These are phyloP conservation scores for Cladorrhinum sp. DNA, from an alignment of 2,329 filamentous ascomycete species.

Conservation along the genomic window DNA sequence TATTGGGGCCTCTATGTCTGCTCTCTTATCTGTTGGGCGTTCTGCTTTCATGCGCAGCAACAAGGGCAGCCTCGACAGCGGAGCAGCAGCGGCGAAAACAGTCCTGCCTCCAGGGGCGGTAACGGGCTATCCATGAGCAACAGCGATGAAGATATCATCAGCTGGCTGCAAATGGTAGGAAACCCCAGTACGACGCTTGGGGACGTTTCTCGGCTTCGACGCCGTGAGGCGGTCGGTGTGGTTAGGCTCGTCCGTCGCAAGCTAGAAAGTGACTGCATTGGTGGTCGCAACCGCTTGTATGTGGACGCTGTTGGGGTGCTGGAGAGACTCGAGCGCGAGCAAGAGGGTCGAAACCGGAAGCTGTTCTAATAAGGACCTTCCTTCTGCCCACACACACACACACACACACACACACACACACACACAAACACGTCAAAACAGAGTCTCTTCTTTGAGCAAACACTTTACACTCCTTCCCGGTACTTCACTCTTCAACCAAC, in stretches of 20 bases:
- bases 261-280: slow-evolving; percentile 49
- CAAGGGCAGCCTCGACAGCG: slow-evolving; percentile 24
- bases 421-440: neutral
- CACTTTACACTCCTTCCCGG: neutral
- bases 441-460: too few species aligned
- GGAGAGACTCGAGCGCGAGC: slow-evolving; percentile 42
- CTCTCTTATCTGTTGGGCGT: slow-evolving; percentile 59
- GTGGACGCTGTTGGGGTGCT: slow-evolving; percentile 54
- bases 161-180: slow-evolving; percentile 43
- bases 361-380: slow-evolving; percentile 37
- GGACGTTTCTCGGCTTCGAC: slow-evolving; percentile 39
- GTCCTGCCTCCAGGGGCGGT: neutral
- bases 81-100: slow-evolving; percentile 15
- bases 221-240: slow-evolving; percentile 43
- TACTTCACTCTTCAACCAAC: slow-evolving; percentile 6
- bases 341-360: slow-evolving; percentile 40
- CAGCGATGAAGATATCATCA: slow-evolving; percentile 31
- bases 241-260: slow-evolving; percentile 47
- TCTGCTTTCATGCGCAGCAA: slow-evolving; percentile 25
- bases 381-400: too few species aligned
- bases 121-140: slow-evolving; percentile 6
- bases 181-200: slow-evolving; percentile 34
- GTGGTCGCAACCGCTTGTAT: slow-evolving; percentile 47
- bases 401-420: neutral
- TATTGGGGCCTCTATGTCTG: slow-evolving; percentile 58